Conservation (phyloP, 352 stramenopile species). For the Thraustochytrium striatum region DNA sequence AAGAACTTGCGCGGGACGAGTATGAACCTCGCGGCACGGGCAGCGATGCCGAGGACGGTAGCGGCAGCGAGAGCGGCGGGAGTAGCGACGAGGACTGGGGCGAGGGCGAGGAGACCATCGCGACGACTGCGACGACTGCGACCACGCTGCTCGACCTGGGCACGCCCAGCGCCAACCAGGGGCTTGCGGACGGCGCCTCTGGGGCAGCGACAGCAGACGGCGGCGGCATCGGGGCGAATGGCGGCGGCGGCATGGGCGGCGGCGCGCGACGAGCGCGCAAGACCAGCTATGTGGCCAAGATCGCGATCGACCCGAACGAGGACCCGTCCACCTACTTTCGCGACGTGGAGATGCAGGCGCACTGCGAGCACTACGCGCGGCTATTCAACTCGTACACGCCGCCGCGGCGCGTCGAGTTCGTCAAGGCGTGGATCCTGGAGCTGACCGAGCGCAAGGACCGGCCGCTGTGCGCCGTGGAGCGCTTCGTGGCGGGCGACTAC, state of each 20-base stretch:
- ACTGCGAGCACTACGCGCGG: constrained; percentile 72
- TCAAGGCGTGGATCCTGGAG: constrained; percentile 67
- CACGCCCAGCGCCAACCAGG: constrained; percentile 65
- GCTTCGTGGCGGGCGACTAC: constrained; percentile 70
- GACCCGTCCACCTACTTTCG: constrained; percentile 79
- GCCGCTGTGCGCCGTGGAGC: constrained; percentile 65
- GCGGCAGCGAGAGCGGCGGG: not conserved
- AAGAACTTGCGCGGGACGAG: constrained; percentile 66
- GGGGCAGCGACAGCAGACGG: constrained; percentile 67
- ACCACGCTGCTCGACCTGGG: not conserved
- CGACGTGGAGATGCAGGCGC: constrained; percentile 75
- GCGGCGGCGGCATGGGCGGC: not conserved
- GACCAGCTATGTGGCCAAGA: constrained; percentile 68
- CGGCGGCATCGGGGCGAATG: constrained; percentile 54
- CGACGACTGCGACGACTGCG: not conserved
- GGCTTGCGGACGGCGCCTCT: constrained; percentile 70
- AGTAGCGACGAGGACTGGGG: no score
- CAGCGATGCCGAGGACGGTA: constrained; percentile 30
- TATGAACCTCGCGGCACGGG: constrained; percentile 63
- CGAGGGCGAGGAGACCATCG: constrained; percentile 52
- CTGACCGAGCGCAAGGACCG: constrained; percentile 60
- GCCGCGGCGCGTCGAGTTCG: constrained; percentile 65
- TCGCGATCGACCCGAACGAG: constrained; percentile 76
- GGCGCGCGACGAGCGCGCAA: constrained; percentile 49
- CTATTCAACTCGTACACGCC: constrained; percentile 70